Evolutionary conservation across 495 filamentous ascomycete species (phyloP).

Genomic region (Penicillium arizonense): DNA sequence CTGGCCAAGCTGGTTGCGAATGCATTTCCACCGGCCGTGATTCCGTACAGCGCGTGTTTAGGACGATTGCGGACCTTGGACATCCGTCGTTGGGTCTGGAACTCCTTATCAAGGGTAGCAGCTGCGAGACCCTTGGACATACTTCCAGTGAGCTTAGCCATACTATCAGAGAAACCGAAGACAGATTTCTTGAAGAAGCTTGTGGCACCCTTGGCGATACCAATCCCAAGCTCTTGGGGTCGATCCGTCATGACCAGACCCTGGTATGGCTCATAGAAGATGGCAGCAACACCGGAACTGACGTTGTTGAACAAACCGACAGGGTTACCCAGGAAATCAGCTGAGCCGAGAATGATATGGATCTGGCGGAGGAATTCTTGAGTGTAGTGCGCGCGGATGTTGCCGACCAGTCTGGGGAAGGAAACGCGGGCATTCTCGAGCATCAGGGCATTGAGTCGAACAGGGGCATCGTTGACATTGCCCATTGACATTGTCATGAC

Average conservation of each 20-base stretch:
- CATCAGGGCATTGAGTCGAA: constrained; percentile 89
- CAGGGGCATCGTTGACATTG: constrained; percentile 95
- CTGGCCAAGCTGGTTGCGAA: constrained; percentile 89
- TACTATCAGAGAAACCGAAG: constrained; percentile 92
- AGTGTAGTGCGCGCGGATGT: constrained; percentile 89
- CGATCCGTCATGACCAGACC: constrained; percentile 93
- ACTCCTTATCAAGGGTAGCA: constrained; percentile 96
- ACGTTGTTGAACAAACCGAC: constrained; percentile 98
- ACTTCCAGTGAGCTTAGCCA: constrained; percentile 94
- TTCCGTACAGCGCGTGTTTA: constrained; percentile 94
- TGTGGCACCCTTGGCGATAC: constrained; percentile 93
- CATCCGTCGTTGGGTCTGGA: constrained; percentile 93
- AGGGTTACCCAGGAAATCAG: constrained; percentile 97
- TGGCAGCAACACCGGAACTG: constrained; percentile 92
- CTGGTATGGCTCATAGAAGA: constrained; percentile 99
- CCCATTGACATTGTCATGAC: constrained; percentile 98
- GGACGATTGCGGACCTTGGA: constrained; percentile 89
- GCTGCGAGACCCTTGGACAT: constrained; percentile 95
- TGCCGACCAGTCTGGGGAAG: constrained; percentile 74
- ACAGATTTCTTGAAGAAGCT: constrained; percentile 98
- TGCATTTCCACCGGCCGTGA: constrained; percentile 92
- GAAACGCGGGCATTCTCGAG: constrained; percentile 95
- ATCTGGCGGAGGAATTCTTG: constrained; percentile 94
- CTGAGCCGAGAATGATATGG: constrained; percentile 93
- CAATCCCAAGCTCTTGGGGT: constrained; percentile 89